These are phyloP conservation scores for Camellia japonica DNA, from an alignment of 148 eudicot species.

Conservation along the genomic window DNA sequence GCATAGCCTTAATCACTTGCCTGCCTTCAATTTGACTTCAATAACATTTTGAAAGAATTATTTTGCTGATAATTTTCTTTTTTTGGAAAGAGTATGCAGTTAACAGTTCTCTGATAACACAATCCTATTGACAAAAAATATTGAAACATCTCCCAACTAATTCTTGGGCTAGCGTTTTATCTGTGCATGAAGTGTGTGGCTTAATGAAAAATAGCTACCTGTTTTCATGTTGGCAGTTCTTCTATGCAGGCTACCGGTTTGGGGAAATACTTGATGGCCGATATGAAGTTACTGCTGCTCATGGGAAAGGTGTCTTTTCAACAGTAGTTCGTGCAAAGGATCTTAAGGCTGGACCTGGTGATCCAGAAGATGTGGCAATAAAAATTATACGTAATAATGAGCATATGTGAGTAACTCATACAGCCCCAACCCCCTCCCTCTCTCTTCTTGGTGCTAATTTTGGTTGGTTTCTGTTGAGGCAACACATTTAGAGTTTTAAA, in stretches of 20 bases:
- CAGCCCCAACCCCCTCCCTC: conserved; percentile 41
- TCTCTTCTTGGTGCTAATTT: conserved; percentile 3
- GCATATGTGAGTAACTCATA: conserved; percentile 56
- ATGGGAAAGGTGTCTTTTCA: conserved; percentile 98
- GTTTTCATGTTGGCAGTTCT: conserved; percentile 1
- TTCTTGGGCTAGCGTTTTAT: neutral
- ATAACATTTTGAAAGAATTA: neutral
- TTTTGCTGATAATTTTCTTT: no score
- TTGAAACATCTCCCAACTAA: neutral
- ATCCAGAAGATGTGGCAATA: conserved; percentile 95
- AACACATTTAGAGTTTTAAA: neutral
- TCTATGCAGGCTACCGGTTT: conserved; percentile 60
- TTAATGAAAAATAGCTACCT: neutral
- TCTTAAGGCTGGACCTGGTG: conserved; percentile 74
- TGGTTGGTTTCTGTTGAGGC: neutral
- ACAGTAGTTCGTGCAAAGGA: conserved; percentile 97
- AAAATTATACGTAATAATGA: conserved; percentile 93
- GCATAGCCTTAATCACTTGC: neutral
- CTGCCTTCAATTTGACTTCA: neutral
- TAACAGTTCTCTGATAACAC: neutral
- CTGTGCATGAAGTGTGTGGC: conserved; percentile 3
- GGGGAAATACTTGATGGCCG: conserved; percentile 79
- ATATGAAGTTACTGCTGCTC: conserved; percentile 91
- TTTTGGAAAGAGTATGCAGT: neutral
- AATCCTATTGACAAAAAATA: neutral